Conservation (phyloP, 441 rosid species). For the Populus hybrid region DNA sequence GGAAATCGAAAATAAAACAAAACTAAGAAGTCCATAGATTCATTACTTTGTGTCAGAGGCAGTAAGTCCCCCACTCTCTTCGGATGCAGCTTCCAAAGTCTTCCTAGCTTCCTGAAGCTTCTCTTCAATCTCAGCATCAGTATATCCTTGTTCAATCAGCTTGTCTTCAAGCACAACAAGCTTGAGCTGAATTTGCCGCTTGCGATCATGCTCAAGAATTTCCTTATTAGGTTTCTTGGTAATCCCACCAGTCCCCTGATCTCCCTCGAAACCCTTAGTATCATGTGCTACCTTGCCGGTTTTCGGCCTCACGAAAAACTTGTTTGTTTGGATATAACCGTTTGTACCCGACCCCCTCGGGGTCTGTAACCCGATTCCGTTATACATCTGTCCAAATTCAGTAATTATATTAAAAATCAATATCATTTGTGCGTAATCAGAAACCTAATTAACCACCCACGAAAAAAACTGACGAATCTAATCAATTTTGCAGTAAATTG, state of each 20-base stretch:
- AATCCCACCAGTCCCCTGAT: constrained; percentile 80
- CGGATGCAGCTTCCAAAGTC: constrained; percentile 58
- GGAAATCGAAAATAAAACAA: background rate
- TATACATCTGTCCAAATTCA: constrained; percentile 23
- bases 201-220: constrained; percentile 87
- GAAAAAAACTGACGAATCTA: background rate
- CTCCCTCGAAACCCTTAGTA: constrained; percentile 62
- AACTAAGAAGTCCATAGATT: background rate
- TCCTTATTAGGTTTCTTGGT: constrained; percentile 76
- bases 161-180: constrained; percentile 78
- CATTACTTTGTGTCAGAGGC: constrained; percentile 37
- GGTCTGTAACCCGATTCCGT: constrained; percentile 91
- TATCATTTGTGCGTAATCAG: background rate
- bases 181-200: constrained; percentile 85
- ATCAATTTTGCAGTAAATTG: background rate
- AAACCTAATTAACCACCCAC: background rate
- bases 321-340: constrained; percentile 84
- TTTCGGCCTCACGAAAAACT: constrained; percentile 70
- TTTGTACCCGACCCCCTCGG: constrained; percentile 96
- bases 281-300: constrained; percentile 57
- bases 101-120: constrained; percentile 70
- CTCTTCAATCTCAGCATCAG: constrained; percentile 75
- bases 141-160: constrained; percentile 71
- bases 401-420: too few species aligned
- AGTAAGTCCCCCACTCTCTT: constrained; percentile 32